These are phyloP conservation scores for Diaporthe longicolla DNA, from an alignment of 2,329 filamentous ascomycete genomes.

Conservation along the genomic window DNA sequence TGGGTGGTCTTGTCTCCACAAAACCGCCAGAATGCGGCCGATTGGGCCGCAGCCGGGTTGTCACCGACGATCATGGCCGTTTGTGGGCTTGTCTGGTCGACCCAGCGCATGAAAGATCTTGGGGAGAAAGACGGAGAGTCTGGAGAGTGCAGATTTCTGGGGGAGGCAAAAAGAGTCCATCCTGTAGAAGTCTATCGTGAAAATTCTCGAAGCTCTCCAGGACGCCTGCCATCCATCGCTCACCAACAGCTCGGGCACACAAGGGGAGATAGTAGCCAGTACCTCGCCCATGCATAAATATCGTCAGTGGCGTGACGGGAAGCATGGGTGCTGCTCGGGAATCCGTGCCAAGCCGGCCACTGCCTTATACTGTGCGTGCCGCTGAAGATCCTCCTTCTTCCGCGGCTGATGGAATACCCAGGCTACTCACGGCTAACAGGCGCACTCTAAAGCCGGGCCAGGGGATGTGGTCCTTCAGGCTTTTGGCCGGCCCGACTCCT, in stretches of 20 bases:
- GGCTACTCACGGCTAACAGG: background rate
- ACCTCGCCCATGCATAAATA: background rate
- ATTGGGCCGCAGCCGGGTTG: slow-evolving; percentile 17
- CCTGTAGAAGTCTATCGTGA: background rate
- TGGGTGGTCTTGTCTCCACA: slow-evolving; percentile 16
- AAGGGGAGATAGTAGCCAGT: background rate
- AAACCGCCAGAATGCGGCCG: slow-evolving; percentile 29
- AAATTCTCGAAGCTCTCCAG: background rate
- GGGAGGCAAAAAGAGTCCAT: background rate
- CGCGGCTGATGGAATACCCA: background rate
- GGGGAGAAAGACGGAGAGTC: slow-evolving; percentile 33
- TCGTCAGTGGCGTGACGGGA: slow-evolving; percentile 30
- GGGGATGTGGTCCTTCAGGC: background rate
- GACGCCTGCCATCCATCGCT: too few relatives aligned
- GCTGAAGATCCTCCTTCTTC: background rate
- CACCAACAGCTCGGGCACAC: background rate
- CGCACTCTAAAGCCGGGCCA: background rate
- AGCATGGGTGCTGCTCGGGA: background rate
- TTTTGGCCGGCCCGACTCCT: slow-evolving; percentile 13
- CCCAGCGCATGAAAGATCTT: slow-evolving; percentile 21
- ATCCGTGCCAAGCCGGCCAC: slow-evolving; percentile 22
- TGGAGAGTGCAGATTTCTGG: slow-evolving; percentile 19
- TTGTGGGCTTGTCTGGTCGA: background rate
- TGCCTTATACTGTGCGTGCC: background rate
- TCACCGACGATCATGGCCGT: slow-evolving; percentile 35